These are phyloP conservation scores for Naematelia encephala DNA, from an alignment of 768 basidiomycete species.

Conservation along the genomic window DNA sequence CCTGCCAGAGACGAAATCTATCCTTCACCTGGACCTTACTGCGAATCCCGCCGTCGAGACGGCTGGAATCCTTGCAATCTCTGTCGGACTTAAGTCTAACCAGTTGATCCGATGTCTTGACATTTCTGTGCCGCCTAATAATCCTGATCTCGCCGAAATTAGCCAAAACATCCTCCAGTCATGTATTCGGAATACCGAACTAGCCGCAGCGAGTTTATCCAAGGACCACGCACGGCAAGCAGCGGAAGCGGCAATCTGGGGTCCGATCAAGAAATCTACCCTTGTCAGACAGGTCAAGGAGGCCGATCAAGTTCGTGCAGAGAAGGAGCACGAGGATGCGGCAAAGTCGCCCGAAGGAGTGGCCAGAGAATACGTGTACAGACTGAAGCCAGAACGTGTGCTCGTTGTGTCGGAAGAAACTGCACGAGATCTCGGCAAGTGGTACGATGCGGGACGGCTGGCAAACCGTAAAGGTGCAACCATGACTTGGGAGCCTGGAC, in stretches of 20 bases:
- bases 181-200: constrained; percentile 91
- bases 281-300: constrained; percentile 52
- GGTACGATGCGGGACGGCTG: constrained; percentile 25
- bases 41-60: constrained; percentile 70
- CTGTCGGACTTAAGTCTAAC: constrained; percentile 75
- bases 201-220: constrained; percentile 52
- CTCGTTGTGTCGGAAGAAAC: constrained; percentile 34
- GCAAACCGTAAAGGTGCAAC: constrained; percentile 2
- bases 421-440: constrained; percentile 27
- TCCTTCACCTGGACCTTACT: constrained; percentile 88
- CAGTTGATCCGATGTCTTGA: constrained; percentile 86
- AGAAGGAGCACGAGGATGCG: constrained; percentile 39
- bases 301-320: constrained; percentile 44
- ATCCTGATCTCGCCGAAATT: constrained; percentile 57
- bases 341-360: constrained; percentile 41
- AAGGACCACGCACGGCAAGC: constrained; percentile 56
- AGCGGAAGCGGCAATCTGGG: constrained; percentile 57
- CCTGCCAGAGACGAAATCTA: constrained; percentile 78
- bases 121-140: constrained; percentile 74
- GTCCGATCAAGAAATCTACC: constrained; percentile 51
- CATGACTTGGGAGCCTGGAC: constrained; percentile 36
- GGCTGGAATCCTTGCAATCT: constrained; percentile 89
- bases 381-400: constrained; percentile 44
- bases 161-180: constrained; percentile 84
- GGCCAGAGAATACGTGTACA: constrained; percentile 48